Conservation (phyloP, 2,329 filamentous ascomycete genomes). For the Fusarium palustre region DNA sequence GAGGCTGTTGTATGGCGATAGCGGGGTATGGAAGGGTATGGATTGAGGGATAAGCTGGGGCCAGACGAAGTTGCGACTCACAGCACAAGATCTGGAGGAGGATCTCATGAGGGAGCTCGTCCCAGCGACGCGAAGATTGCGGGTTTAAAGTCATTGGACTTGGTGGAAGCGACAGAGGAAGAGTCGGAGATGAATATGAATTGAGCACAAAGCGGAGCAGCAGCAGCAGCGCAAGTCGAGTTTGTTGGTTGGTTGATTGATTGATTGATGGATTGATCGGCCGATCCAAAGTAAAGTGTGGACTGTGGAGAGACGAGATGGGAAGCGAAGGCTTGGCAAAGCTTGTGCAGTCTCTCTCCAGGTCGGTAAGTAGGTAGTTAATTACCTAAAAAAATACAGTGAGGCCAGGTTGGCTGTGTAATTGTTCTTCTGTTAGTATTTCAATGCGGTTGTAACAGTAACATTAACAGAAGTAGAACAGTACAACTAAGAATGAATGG, state of each 20-base stretch:
- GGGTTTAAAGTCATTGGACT: slow-evolving; percentile 46
- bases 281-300: slow-evolving; percentile 17
- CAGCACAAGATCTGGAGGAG: slow-evolving; percentile 71
- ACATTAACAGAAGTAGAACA: not conserved
- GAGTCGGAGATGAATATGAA: slow-evolving; percentile 6
- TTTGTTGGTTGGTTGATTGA: not conserved
- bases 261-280: not conserved
- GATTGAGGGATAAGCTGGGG: slow-evolving; percentile 33
- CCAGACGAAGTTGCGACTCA: slow-evolving; percentile 54
- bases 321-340: slow-evolving; percentile 32
- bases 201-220: not conserved
- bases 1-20: slow-evolving; percentile 7
- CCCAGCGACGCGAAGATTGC: slow-evolving; percentile 47
- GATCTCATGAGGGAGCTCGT: slow-evolving; percentile 72
- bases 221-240: not conserved
- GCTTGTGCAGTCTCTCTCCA: slow-evolving; percentile 12
- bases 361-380: not conserved
- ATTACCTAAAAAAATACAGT: not conserved
- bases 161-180: not conserved
- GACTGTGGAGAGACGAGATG: slow-evolving; percentile 15
- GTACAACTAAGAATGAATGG: not conserved
- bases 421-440: not conserved
- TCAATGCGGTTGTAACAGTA: slow-evolving; percentile 5
- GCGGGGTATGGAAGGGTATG: slow-evolving; percentile 29
- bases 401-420: not conserved